Evolutionary conservation across 805 yeast genomes (phyloP).

Genomic region (Pichia cephalocereana): DNA sequence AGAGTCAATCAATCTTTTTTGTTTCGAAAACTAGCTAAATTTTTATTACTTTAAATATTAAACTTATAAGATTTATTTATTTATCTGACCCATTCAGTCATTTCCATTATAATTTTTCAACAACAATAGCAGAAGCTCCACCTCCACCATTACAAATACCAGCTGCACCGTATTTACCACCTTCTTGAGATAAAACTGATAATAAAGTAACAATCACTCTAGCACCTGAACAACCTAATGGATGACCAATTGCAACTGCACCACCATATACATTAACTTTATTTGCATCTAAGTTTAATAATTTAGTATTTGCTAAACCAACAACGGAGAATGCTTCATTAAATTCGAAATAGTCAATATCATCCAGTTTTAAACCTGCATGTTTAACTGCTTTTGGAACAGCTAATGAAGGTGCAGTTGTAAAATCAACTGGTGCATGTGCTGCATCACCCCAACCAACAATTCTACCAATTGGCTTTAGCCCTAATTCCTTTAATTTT

Average conservation of each 20-base stretch:
- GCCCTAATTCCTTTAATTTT: constrained; percentile 75
- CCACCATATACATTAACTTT: constrained; percentile 91
- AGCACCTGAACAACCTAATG: constrained; percentile 94
- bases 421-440: constrained; percentile 87
- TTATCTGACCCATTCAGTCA: too few species aligned
- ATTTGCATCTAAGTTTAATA: constrained; percentile 49
- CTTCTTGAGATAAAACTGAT: constrained; percentile 75
- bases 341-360: constrained; percentile 87
- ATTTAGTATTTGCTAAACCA: constrained; percentile 79
- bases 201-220: constrained; percentile 82
- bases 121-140: constrained; percentile 90
- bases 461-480: constrained; percentile 85
- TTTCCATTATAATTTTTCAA: constrained; percentile 48
- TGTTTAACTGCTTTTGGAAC: constrained; percentile 92
- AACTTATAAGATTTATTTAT: too few species aligned
- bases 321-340: constrained; percentile 98
- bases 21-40: too few species aligned
- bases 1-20: too few species aligned
- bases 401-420: constrained; percentile 92
- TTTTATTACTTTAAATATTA: too few species aligned
- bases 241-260: constrained; percentile 93
- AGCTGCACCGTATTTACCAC: constrained; percentile 84
- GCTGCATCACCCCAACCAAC: constrained; percentile 99
- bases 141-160: constrained; percentile 99
- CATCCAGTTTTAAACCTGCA: constrained; percentile 55